Percentiles rank a stretch among this genome's conserved stretches.
phyloP scores from a whole-genome alignment of 805 yeast genomes.

The Yamadazyma olivae region DNA sequence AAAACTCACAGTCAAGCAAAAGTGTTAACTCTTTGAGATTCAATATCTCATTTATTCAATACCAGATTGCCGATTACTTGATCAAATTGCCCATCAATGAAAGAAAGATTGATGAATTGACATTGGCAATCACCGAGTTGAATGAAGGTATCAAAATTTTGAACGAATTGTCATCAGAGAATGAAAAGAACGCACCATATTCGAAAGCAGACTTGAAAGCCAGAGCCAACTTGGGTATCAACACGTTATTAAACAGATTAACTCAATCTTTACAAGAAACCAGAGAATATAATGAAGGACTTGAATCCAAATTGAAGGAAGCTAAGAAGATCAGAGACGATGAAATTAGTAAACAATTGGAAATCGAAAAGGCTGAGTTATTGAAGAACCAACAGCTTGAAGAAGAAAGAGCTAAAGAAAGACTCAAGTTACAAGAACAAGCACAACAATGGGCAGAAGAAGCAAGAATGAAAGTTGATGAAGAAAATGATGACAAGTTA shows the following conservation, averaged over 20 bases:
- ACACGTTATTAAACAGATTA: slow-evolving; percentile 69
- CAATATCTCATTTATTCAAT: slow-evolving; percentile 80
- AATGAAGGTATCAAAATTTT: slow-evolving; percentile 59
- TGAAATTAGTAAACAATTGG: slow-evolving; percentile 40
- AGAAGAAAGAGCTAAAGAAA: slow-evolving; percentile 43
- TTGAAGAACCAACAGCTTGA: slow-evolving; percentile 46
- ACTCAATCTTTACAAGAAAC: slow-evolving; percentile 72
- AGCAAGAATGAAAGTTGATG: slow-evolving; percentile 31
- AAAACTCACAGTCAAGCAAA: slow-evolving; percentile 27
- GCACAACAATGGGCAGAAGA: slow-evolving; percentile 49
- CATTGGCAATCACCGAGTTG: slow-evolving; percentile 52
- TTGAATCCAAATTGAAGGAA: slow-evolving; percentile 61
- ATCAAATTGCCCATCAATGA: slow-evolving; percentile 56
- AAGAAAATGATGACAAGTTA: slow-evolving; percentile 32
- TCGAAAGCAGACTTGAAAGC: slow-evolving; percentile 77
- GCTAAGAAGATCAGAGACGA: slow-evolving; percentile 68
- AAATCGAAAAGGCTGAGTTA: slow-evolving; percentile 36
- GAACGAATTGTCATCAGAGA: slow-evolving; percentile 52
- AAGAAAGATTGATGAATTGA: slow-evolving; percentile 62
- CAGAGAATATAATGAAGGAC: slow-evolving; percentile 55
- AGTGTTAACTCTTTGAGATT: slow-evolving; percentile 47
- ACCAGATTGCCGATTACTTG: slow-evolving; percentile 81
- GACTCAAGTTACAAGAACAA: slow-evolving; percentile 48
- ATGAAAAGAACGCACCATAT: slow-evolving; percentile 65
- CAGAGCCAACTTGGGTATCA: slow-evolving; percentile 81